Percentiles rank a stretch among this genome's conserved stretches.
These are phyloP conservation scores for Podospora tetraspora DNA, from an alignment of 495 filamentous ascomycete genomes.

Conservation along the genomic window DNA sequence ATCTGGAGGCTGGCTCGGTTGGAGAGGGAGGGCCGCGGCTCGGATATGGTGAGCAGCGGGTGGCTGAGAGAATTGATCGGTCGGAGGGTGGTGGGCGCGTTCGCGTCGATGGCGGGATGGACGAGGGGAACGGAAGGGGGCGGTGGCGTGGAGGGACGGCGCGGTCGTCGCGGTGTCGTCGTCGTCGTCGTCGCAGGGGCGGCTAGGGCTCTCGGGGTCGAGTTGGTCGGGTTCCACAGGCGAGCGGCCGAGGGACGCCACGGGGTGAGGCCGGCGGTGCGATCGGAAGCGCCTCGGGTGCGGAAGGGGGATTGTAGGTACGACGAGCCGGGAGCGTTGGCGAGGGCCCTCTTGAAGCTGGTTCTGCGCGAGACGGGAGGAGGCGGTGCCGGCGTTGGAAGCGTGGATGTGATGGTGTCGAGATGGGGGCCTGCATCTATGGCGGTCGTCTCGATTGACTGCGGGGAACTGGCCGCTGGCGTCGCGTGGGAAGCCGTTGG, in stretches of 20 bases:
- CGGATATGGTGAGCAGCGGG: conserved; percentile 64
- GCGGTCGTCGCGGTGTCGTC: conserved; percentile 23
- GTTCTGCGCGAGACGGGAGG: conserved; percentile 25
- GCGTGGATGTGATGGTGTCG: background rate
- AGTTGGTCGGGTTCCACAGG: conserved; percentile 63
- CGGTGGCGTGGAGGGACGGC: conserved; percentile 43
- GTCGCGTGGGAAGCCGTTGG: conserved; percentile 45
- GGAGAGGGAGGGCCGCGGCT: conserved; percentile 54
- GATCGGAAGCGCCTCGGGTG: conserved; percentile 30
- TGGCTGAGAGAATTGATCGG: conserved; percentile 53
- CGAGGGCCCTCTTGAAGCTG: conserved; percentile 39
- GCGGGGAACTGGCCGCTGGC: conserved; percentile 27
- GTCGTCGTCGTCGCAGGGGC: background rate
- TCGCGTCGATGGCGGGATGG: conserved; percentile 35
- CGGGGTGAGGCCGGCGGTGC: conserved; percentile 23
- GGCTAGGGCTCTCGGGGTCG: conserved; percentile 46
- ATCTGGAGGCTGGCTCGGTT: conserved; percentile 56
- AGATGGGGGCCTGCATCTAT: conserved; percentile 26
- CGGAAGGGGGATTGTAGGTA: conserved; percentile 43
- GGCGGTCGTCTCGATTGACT: conserved; percentile 29
- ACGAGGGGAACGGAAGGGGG: conserved; percentile 45
- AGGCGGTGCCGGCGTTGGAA: background rate
- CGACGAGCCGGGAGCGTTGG: conserved; percentile 27
- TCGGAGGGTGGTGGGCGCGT: conserved; percentile 27
- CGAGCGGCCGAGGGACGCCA: conserved; percentile 42